These are phyloP conservation scores for Pestalotiopsis sp. DNA, from an alignment of 2,329 filamentous ascomycete species.

Conservation along the genomic window DNA sequence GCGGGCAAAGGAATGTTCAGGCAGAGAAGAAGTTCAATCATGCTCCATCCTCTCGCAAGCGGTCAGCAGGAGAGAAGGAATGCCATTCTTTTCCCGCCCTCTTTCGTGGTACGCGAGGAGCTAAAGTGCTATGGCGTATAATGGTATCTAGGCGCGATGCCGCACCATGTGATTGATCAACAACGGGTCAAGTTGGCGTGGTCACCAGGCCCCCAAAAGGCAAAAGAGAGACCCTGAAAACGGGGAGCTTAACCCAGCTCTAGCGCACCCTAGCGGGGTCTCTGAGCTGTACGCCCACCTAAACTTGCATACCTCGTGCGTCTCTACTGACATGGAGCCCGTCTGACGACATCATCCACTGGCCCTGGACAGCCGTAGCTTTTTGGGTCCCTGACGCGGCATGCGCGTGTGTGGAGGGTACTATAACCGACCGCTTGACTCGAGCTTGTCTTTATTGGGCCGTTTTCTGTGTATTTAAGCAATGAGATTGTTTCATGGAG, in stretches of 20 bases:
- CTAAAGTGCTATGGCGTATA: not conserved
- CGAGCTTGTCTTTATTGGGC: not conserved
- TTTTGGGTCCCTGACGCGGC: not conserved
- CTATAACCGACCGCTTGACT: not conserved
- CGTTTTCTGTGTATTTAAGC: not conserved
- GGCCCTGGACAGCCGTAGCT: not conserved
- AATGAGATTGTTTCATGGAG: constrained; percentile 9
- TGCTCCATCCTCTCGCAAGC: not conserved
- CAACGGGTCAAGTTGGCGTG: not conserved
- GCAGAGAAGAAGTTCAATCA: not conserved
- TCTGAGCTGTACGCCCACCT: not conserved
- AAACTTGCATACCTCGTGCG: not conserved
- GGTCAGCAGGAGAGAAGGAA: not conserved
- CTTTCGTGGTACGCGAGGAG: not conserved
- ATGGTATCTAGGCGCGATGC: not conserved
- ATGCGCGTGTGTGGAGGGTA: not conserved
- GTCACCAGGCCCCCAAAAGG: not conserved
- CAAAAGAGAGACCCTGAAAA: not conserved
- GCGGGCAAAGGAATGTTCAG: not conserved
- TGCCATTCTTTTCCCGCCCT: not conserved
- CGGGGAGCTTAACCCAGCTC: not conserved
- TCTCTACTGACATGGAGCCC: not conserved
- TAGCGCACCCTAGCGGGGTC: not conserved
- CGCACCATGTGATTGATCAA: not conserved
- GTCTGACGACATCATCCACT: not conserved